These are phyloP conservation scores for Grammothele lineata DNA, from an alignment of 768 basidiomycete genomes.

Conservation along the genomic window DNA sequence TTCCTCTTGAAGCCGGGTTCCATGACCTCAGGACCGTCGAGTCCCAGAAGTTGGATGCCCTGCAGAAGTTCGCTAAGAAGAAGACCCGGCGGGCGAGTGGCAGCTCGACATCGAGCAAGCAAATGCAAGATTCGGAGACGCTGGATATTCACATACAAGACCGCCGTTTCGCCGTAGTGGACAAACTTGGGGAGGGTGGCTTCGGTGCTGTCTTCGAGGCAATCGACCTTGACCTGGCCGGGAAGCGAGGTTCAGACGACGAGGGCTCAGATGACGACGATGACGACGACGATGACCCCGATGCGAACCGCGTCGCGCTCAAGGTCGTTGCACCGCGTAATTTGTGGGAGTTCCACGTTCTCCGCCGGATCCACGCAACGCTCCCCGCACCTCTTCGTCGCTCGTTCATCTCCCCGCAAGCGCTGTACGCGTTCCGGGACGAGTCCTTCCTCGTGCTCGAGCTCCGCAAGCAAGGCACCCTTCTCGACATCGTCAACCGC, in stretches of 20 bases:
- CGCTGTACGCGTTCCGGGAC: conserved; percentile 79
- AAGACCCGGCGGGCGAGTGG: conserved; percentile 29
- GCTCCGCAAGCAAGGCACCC: conserved; percentile 85
- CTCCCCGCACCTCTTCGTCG: conserved; percentile 55
- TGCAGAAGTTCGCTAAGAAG: conserved; percentile 70
- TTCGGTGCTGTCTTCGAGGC: conserved; percentile 96
- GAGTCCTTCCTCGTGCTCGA: conserved; percentile 90
- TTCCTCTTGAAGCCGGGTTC: conserved; percentile 56
- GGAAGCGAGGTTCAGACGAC: conserved; percentile 39
- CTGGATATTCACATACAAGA: conserved; percentile 61
- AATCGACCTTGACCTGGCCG: conserved; percentile 39
- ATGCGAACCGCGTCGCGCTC: conserved; percentile 65
- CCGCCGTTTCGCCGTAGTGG: conserved; percentile 62
- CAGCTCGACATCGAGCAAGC: conserved; percentile 27
- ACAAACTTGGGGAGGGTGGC: conserved; percentile 95
- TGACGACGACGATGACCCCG: conserved; percentile 52
- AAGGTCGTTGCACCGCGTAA: conserved; percentile 89
- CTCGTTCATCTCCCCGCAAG: conserved; percentile 74
- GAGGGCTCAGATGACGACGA: conserved; percentile 43
- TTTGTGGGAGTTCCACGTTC: conserved; percentile 89
- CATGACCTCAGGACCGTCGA: conserved; percentile 53
- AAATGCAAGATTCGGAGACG: conserved; percentile 31
- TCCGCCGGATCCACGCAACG: conserved; percentile 69
- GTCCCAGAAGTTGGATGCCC: conserved; percentile 54
- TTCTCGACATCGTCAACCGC: conserved; percentile 88